Evolutionary conservation across 2,329 filamentous ascomycete genomes (phyloP), one percentile per base, ranked within the genome.

Genomic region (Fusarium sp.): DNA sequence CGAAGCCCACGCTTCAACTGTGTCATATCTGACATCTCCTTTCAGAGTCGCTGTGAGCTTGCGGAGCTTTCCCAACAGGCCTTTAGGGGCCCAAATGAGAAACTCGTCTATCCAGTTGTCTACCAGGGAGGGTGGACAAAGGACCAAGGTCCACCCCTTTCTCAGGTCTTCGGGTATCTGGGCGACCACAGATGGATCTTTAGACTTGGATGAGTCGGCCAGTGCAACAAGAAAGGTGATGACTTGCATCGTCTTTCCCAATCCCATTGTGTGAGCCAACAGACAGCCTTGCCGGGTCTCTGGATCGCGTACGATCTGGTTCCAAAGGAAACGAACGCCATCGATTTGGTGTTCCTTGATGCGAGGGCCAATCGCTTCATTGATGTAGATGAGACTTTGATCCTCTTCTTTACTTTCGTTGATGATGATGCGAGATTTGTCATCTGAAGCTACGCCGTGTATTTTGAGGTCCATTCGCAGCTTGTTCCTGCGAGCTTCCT

Each of bases 231-330:
- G 88, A n/a, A 98, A 85, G 1, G 94, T 93, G 68, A 98, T 94
- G 7, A 95, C 90, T 84, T 98, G 95, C 92, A 97, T 95, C 0
- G 95, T 97, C 84, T 98, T 98, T 18, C 95, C 95, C 3, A 98
- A 84, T 2, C 95, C 95, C 95, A 98, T 98, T 0, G 94, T 94
- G 81, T 98, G 95, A 7, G 95, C 93, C 22, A 98, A 86, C 14
- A 97, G 87, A 79, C 94, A 97, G 3, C 95, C 95, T 81, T 95
- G 92, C 20, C 88, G 87, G 6, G 85, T 84, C 5, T 87, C 84
- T 2, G 85, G 80, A 65, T 91, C 88, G 35, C 88, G 87, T 7
- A 96, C 89, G 52, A 98, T 85, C 73, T 96, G 93, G 75, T 95
- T 92, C 95, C 95, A 98, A 86, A 98, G 89, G 82, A 98, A 98